These are phyloP conservation scores for Xylariaceae sp. DNA, from an alignment of 2,329 filamentous ascomycete genomes.

Conservation along the genomic window DNA sequence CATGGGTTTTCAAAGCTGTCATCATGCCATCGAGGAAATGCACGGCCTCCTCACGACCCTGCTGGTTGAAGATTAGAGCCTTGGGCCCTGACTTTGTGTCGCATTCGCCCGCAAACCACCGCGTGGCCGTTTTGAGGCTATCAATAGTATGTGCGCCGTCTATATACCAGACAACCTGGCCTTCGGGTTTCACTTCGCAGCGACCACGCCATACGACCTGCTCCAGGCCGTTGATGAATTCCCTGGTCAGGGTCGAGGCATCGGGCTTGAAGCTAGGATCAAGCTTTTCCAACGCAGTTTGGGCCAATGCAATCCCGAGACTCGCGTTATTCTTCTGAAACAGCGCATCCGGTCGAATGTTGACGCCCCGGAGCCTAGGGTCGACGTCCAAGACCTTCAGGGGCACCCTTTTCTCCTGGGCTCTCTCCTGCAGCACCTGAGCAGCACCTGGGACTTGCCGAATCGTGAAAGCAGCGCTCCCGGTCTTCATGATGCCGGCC, in stretches of 20 bases:
- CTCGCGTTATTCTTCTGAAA: slow-evolving; percentile 58
- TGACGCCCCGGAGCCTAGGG: slow-evolving; percentile 42
- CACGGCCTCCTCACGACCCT: slow-evolving; percentile 52
- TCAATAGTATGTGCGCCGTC: slow-evolving; percentile 93
- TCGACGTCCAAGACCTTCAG: slow-evolving; percentile 47
- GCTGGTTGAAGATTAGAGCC: slow-evolving; percentile 85
- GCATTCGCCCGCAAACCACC: slow-evolving; percentile 67
- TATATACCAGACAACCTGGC: slow-evolving; percentile 71
- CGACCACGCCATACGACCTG: slow-evolving; percentile 73
- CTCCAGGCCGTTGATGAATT: slow-evolving; percentile 71
- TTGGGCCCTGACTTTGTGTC: slow-evolving; percentile 30
- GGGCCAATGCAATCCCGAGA: slow-evolving; percentile 48
- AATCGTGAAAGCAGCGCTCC: slow-evolving; percentile 54
- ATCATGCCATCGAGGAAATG: slow-evolving; percentile 50
- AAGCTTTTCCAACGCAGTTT: slow-evolving; percentile 45
- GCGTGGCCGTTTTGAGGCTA: slow-evolving; percentile 74
- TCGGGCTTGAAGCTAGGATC: slow-evolving; percentile 33
- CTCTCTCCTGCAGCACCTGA: slow-evolving; percentile 47
- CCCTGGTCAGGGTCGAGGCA: slow-evolving; percentile 46
- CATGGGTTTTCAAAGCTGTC: slow-evolving; percentile 33
- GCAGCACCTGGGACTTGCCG: slow-evolving; percentile 46
- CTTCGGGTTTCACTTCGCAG: slow-evolving; percentile 60
- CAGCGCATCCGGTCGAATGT: slow-evolving; percentile 47
- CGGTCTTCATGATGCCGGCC: slow-evolving; percentile 63
- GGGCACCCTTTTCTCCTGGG: slow-evolving; percentile 48